Conservation (phyloP, 208 protist genomes). For the Trypanosomatidae sp. region DNA sequence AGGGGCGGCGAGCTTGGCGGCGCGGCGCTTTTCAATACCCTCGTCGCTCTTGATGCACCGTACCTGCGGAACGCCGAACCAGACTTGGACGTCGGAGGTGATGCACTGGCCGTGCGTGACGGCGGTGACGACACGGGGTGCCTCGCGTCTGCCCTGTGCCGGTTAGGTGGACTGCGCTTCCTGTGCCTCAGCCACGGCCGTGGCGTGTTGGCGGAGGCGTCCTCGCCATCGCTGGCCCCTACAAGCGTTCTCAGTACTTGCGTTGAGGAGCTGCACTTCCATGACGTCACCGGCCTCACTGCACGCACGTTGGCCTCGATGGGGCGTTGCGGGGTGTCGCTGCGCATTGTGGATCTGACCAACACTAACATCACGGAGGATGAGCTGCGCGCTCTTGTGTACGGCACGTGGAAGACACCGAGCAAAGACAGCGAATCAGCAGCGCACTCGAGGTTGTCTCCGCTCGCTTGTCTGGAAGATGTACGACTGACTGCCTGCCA, state of each 20-base stretch:
- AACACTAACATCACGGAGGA: slow-evolving; percentile 15
- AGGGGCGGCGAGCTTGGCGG: background rate
- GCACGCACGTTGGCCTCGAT: slow-evolving; percentile 5
- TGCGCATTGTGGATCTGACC: slow-evolving; percentile 24
- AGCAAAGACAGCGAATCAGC: background rate
- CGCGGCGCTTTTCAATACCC: slow-evolving; percentile 1
- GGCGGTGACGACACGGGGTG: background rate
- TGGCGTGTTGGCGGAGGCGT: background rate
- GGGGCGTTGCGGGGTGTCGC: slow-evolving; percentile 9
- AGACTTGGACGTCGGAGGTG: background rate
- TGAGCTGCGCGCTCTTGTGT: slow-evolving; percentile 16
- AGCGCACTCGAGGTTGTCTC: background rate
- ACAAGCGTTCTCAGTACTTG: background rate
- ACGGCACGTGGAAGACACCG: slow-evolving; percentile 3
- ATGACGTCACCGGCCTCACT: slow-evolving; percentile 10
- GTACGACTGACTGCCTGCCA: slow-evolving; percentile 25
- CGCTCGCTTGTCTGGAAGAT: slow-evolving; percentile 16
- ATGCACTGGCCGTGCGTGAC: slow-evolving; percentile 1
- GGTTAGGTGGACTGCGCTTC: slow-evolving; percentile 12
- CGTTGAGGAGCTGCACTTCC: slow-evolving; percentile 14
- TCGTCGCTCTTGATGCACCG: slow-evolving; percentile 24
- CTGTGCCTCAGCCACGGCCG: slow-evolving; percentile 9
- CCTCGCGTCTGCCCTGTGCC: slow-evolving; percentile 1
- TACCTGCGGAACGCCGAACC: slow-evolving; percentile 9
- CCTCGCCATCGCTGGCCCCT: background rate